Percentiles rank a stretch among this genome's conserved stretches.
These are phyloP conservation scores for Polygonum maritimum DNA, from an alignment of 148 eudicot genomes.

Conservation along the genomic window DNA sequence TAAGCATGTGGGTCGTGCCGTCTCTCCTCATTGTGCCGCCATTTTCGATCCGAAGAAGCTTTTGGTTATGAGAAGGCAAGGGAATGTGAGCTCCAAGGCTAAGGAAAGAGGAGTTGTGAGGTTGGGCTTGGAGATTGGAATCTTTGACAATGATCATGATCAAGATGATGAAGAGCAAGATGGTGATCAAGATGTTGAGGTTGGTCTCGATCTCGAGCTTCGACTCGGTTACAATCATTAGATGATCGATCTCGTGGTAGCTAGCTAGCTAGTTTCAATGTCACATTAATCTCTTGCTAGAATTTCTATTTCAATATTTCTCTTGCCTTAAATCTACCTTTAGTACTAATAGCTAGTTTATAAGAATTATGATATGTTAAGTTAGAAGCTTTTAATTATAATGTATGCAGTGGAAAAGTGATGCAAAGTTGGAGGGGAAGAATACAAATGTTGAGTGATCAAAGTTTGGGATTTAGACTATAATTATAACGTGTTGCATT, in stretches of 20 bases:
- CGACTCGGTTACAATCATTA: constrained; percentile 43
- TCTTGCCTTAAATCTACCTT: background rate
- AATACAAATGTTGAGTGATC: background rate
- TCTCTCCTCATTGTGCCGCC: background rate
- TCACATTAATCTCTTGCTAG: too few species aligned
- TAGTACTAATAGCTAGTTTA: background rate
- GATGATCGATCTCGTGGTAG: background rate
- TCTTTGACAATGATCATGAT: constrained; percentile 28
- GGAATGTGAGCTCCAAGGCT: constrained; percentile 10
- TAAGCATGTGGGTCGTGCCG: constrained; percentile 9
- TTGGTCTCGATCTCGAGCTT: constrained; percentile 60
- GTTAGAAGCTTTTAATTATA: background rate
- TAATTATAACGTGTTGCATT: background rate
- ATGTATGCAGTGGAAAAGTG: background rate
- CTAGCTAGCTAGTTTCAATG: background rate
- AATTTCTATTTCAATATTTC: too few species aligned
- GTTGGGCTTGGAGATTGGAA: constrained; percentile 53
- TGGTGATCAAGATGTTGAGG: background rate
- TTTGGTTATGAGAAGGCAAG: constrained; percentile 4
- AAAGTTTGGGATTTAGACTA: background rate
- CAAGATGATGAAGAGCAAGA: background rate
- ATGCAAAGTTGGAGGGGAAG: background rate
- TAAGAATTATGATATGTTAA: background rate
- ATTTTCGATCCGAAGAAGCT: constrained; percentile 5
- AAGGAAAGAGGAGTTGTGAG: constrained; percentile 7